Conservation (phyloP, 441 rosid species). For the Croton laevigatus region DNA sequence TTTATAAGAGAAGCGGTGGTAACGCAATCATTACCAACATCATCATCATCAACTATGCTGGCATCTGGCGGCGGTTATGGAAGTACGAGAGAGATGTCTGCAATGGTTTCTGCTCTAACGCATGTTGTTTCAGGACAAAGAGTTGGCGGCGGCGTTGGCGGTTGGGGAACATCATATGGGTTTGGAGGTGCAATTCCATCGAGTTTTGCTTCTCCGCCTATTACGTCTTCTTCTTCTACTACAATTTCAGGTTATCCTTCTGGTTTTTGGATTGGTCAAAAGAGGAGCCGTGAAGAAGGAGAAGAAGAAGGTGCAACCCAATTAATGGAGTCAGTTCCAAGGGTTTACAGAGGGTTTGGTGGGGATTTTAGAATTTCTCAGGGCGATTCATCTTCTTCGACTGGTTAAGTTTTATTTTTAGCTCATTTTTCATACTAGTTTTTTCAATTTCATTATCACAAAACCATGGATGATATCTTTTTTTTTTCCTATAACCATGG, state of each 20-base stretch:
- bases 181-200: slow-evolving; percentile 17
- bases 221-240: neutral
- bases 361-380: slow-evolving; percentile 22
- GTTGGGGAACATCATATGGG: slow-evolving; percentile 13
- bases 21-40: neutral
- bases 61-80: slow-evolving; percentile 25
- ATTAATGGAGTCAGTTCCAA: slow-evolving; percentile 28
- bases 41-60: slow-evolving; percentile 18
- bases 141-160: neutral
- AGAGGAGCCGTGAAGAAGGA: slow-evolving; percentile 52
- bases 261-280: slow-evolving; percentile 42
- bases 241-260: slow-evolving; percentile 12
- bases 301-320: slow-evolving; percentile 27
- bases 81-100: slow-evolving; percentile 47
- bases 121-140: slow-evolving; percentile 46
- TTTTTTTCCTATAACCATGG: neutral
- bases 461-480: too few relatives aligned
- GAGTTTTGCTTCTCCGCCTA: neutral
- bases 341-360: slow-evolving; percentile 32
- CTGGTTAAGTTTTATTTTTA: slow-evolving; percentile 22
- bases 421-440: too few relatives aligned
- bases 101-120: slow-evolving; percentile 55
- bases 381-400: slow-evolving; percentile 33
- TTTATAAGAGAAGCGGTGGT: slow-evolving; percentile 1
- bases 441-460: neutral